Conservation (phyloP, 129 eudicot species). For the Helichrysum umbraculigerum region DNA sequence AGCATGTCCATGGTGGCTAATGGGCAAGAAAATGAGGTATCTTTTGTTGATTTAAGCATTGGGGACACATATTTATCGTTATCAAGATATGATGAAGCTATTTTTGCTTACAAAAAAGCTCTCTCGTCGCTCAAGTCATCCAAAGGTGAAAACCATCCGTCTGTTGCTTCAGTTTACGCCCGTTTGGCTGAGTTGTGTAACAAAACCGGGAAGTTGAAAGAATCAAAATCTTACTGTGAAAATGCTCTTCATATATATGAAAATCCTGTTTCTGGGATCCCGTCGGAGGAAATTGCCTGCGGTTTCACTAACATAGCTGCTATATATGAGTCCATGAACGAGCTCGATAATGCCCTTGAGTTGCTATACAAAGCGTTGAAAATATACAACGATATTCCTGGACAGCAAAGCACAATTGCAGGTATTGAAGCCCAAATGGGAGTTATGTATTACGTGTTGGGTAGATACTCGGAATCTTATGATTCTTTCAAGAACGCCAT, state of each 20-base stretch:
- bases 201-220: constrained; percentile 71
- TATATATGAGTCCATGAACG: constrained; percentile 73
- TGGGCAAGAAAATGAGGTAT: constrained; percentile 71
- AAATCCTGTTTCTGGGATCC: constrained; percentile 62
- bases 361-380: constrained; percentile 64
- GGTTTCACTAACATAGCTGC: constrained; percentile 69
- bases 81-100: constrained; percentile 69
- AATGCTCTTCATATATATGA: constrained; percentile 66
- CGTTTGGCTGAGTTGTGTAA: constrained; percentile 78
- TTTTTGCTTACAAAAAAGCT: constrained; percentile 69
- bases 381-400: constrained; percentile 66
- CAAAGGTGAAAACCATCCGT: constrained; percentile 81
- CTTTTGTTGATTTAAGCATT: constrained; percentile 72
- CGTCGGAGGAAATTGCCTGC: constrained; percentile 68
- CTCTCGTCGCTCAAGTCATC: constrained; percentile 52
- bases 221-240: constrained; percentile 70
- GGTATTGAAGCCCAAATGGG: constrained; percentile 92
- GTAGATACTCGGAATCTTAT: constrained; percentile 64
- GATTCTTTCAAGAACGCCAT: constrained; percentile 47
- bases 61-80: constrained; percentile 73
- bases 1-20: constrained; percentile 89
- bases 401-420: constrained; percentile 73
- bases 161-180: constrained; percentile 66
- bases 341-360: constrained; percentile 64
- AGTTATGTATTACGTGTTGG: constrained; percentile 70